phyloP scores from a whole-genome alignment of 768 basidiomycete genomes.

The Hygrocybe coccinea region DNA sequence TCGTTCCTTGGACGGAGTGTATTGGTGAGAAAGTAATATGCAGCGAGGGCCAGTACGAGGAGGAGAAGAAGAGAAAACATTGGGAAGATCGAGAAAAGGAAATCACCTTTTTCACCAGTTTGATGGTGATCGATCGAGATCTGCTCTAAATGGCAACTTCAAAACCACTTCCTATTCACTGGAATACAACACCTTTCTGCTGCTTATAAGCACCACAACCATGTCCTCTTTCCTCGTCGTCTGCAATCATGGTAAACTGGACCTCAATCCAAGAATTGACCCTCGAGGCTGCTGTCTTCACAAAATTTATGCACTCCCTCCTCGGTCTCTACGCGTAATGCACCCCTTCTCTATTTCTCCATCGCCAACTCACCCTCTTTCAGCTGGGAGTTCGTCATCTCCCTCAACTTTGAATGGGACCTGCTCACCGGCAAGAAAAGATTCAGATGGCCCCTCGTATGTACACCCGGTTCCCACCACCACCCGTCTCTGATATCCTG shows the following conservation, averaged over 20 bases:
- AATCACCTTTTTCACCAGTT: neutral
- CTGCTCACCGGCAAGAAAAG: constrained; percentile 50
- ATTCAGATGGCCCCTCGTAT: constrained; percentile 67
- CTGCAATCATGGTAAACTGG: constrained; percentile 50
- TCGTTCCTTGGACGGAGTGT: constrained; percentile 8
- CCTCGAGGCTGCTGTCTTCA: constrained; percentile 42
- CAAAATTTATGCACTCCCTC: constrained; percentile 53
- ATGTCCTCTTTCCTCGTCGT: neutral
- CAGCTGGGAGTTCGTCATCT: constrained; percentile 63
- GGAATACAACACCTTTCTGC: neutral
- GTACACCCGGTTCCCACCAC: constrained; percentile 14
- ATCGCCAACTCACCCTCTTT: neutral
- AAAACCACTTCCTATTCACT: neutral
- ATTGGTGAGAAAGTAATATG: constrained; percentile 5
- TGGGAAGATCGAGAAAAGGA: neutral
- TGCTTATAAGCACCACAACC: neutral
- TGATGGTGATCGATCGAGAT: no score
- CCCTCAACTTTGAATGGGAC: constrained; percentile 58
- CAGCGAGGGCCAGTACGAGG: constrained; percentile 3
- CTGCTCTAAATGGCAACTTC: neutral
- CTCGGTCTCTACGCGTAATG: constrained; percentile 47
- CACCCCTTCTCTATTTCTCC: constrained; percentile 5
- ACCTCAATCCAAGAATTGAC: constrained; percentile 42
- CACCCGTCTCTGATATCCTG: neutral
- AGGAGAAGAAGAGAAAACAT: neutral